Evolutionary conservation across 106 monocot genomes (phyloP), one percentile per base, ranked within the genome.

Genomic region (Apostasia ramifera): DNA sequence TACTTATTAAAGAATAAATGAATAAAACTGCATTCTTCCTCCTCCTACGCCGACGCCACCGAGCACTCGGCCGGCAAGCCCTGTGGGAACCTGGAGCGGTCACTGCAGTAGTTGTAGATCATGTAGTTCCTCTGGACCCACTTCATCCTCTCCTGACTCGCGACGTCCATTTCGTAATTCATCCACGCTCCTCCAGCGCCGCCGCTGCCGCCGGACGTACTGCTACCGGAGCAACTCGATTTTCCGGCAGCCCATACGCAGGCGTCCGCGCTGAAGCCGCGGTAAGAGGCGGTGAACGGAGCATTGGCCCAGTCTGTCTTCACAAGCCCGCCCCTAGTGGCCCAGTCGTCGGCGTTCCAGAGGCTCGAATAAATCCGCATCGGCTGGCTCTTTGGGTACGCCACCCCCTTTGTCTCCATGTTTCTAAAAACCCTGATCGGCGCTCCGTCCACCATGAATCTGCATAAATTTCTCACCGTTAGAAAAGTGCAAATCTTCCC

Each of bases 311-410:
- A 76, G 9, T 76, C 76, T 0, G 76, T 69, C 63, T 76, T 76
- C 0, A 69, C 37, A 2, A 53, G 76, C n/a, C 76, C 76, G 5
- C 76, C 76, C 6, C 54, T 47, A 5, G 76, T 76, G 12, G 75
- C 75, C 75, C 75, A 74, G 66, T 73, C 73, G 9, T 73, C 73
- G 14, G 63, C 73, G 45, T 73, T 46, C 73, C 73, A 73, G 12
- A 73, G 62, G 64, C 73, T 73, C 10, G 73, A 73, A 45, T 63
- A 73, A 42, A 73, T 51, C 55, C 73, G 52, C 73, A 73, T 73
- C 2, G 73, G 48, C 53, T 73, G 61, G 9, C 53, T 54, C 42
- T 65, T 73, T 12, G 73, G 73, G 38, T 42, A 73, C 1, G 53
- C 43, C 1, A 73, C 64, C 6, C 64, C 55, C 2, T 10, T 41